These are phyloP conservation scores for Colletotrichum gloeosporioides DNA, from an alignment of 2,329 filamentous ascomycete species.

Conservation along the genomic window DNA sequence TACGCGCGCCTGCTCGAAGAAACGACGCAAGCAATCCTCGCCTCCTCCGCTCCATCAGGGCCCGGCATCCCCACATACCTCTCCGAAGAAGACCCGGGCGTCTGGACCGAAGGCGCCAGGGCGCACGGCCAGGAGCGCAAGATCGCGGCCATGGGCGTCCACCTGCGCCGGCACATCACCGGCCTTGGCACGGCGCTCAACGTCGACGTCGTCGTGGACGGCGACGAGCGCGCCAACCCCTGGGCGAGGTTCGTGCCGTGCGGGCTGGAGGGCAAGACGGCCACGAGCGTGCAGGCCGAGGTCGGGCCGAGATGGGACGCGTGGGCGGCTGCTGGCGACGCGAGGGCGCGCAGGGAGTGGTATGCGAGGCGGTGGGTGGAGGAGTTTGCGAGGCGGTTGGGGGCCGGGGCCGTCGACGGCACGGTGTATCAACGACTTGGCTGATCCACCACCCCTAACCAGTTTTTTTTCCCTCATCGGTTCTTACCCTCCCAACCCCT, in stretches of 20 bases:
- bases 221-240: conserved; percentile 47
- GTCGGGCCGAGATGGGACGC: conserved; percentile 27
- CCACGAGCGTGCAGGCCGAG: conserved; percentile 75
- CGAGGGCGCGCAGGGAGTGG: background rate
- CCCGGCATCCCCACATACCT: conserved; percentile 65
- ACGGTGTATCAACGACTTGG: background rate
- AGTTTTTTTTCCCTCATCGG: background rate
- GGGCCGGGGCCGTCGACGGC: background rate
- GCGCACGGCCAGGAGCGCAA: conserved; percentile 59
- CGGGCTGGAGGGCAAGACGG: conserved; percentile 79
- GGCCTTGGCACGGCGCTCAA: conserved; percentile 87
- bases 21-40: conserved; percentile 72
- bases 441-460: background rate
- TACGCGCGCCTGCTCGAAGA: conserved; percentile 83
- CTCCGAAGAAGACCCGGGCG: conserved; percentile 80
- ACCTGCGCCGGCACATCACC: conserved; percentile 82
- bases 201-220: conserved; percentile 63
- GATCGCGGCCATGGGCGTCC: conserved; percentile 91
- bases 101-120: conserved; percentile 66
- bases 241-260: conserved; percentile 85
- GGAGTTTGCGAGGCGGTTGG: conserved; percentile 13
- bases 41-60: conserved; percentile 18
- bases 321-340: background rate
- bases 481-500: background rate
- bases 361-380: conserved; percentile 16